These are phyloP conservation scores for Strigomonas culicis DNA, from an alignment of 208 protist genomes.

Conservation along the genomic window DNA sequence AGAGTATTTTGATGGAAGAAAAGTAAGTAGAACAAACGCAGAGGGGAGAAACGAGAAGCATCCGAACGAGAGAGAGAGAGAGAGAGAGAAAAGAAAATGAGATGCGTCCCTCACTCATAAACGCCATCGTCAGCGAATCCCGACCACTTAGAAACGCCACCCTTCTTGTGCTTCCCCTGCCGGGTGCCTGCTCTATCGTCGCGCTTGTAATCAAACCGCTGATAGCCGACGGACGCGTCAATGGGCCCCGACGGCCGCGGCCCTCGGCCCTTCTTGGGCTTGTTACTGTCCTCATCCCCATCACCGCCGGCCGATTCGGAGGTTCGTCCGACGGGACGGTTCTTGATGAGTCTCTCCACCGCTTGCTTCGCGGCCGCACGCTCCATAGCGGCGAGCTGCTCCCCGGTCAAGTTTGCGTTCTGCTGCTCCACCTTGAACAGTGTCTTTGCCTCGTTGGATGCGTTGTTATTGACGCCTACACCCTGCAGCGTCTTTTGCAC, in stretches of 20 bases:
- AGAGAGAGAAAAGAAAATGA: not conserved
- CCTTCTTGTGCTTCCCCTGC: slow-evolving; percentile 75
- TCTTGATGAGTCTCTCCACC: slow-evolving; percentile 34
- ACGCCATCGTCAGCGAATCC: slow-evolving; percentile 35
- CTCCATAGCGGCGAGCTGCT: slow-evolving; percentile 39
- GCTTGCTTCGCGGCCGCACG: slow-evolving; percentile 49
- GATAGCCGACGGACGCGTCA: slow-evolving; percentile 12
- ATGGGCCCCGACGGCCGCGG: slow-evolving; percentile 8
- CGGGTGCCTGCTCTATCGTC: slow-evolving; percentile 43
- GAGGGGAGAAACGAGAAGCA: slow-evolving; percentile 3
- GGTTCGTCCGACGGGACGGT: slow-evolving; percentile 30
- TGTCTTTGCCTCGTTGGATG: slow-evolving; percentile 36
- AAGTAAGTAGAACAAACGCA: slow-evolving; percentile 8
- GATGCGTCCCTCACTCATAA: slow-evolving; percentile 18
- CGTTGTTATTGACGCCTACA: slow-evolving; percentile 46
- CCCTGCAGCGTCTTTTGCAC: slow-evolving; percentile 46
- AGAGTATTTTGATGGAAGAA: not conserved
- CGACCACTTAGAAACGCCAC: slow-evolving; percentile 37
- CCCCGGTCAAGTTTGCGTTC: slow-evolving; percentile 43
- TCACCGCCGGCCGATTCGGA: slow-evolving; percentile 15
- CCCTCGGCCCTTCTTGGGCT: slow-evolving; percentile 15
- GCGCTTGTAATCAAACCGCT: slow-evolving; percentile 54
- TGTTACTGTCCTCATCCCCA: not conserved
- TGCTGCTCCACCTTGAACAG: slow-evolving; percentile 39
- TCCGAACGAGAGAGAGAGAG: slow-evolving; percentile 6